Evolutionary conservation across 75 land plant genomes (phyloP).

Genomic region (Cupressus sempervirens): DNA sequence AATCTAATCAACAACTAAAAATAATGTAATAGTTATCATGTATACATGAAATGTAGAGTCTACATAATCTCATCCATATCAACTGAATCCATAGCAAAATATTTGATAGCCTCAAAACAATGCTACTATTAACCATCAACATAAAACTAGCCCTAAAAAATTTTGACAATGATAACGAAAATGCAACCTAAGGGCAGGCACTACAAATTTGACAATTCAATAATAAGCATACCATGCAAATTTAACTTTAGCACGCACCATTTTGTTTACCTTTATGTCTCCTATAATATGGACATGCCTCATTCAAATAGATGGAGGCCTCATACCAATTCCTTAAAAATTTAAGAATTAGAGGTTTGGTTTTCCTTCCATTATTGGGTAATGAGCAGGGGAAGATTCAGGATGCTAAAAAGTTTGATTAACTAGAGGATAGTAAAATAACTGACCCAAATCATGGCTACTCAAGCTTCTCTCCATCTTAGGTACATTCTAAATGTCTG

Average conservation of each 20-base stretch:
- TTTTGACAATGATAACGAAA: too few relatives aligned
- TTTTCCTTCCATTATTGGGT: slow-evolving; percentile 5
- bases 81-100: too few relatives aligned
- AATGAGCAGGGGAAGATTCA: background rate
- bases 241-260: background rate
- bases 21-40: too few relatives aligned
- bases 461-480: slow-evolving; percentile 9
- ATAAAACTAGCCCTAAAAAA: too few relatives aligned
- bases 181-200: too few relatives aligned
- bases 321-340: background rate
- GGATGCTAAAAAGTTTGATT: background rate
- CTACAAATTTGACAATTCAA: background rate
- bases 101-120: too few relatives aligned
- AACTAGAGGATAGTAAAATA: background rate
- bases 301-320: background rate
- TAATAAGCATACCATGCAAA: background rate
- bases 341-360: slow-evolving; percentile 4
- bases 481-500: background rate
- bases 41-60: too few relatives aligned
- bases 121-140: too few relatives aligned
- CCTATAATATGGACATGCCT: background rate
- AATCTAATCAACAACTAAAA: too few relatives aligned
- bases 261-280: slow-evolving; percentile 8
- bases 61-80: too few relatives aligned
- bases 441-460: background rate